Evolutionary conservation across 768 basidiomycete genomes (phyloP), one percentile per base, ranked within the genome.

Genomic region (Termitomyces sp.): DNA sequence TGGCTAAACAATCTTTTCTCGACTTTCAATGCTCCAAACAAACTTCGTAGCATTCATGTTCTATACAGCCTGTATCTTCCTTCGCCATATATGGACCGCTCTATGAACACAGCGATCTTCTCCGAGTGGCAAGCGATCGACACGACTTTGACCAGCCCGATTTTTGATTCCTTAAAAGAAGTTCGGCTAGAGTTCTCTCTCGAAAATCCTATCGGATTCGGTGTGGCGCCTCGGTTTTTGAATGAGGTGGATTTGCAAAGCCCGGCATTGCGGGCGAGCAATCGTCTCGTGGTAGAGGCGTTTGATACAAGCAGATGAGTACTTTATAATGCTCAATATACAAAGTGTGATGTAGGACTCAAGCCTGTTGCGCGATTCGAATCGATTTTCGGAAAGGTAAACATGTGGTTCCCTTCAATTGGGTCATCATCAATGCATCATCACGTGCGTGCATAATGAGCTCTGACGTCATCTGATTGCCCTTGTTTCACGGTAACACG

Each of bases 181-280:
- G 70, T 70, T 19, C 57, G 60, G 53, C 41, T 71, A 46, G 63
- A 68, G 23, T 71, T 69, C 47, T 61, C 65, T 58, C 60, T 68
- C n/a, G 68, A 68, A 46, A 69, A 69, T 50, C 65, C 67, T 11
- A 64, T 71, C 45, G 67, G 66, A 8, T 66, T 66, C 41, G 65
- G 61, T 14, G 61, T 71, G 23, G 70, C 68, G 25, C 67, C 70
- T 10, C 60, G 68, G 25, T 70, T 71, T 34, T 57, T 71, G 56
- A 61, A 64, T 45, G 70, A 68, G 46, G 52, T 71, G 10, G 61
- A 66, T 23, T 60, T 71, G 34, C 54, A 61, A 45, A 70, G 67
- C 45, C 68, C 68, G 28, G 57, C 59, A 16, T 60, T 71, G 59
- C 58, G 59, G 43, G 59, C 59, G n/a, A 59, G 49, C 23, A 54